Percentiles rank a stretch among this genome's conserved stretches.
phyloP scores from a whole-genome alignment of 1,284 basidiomycete species.

The Puccinia hordei region DNA sequence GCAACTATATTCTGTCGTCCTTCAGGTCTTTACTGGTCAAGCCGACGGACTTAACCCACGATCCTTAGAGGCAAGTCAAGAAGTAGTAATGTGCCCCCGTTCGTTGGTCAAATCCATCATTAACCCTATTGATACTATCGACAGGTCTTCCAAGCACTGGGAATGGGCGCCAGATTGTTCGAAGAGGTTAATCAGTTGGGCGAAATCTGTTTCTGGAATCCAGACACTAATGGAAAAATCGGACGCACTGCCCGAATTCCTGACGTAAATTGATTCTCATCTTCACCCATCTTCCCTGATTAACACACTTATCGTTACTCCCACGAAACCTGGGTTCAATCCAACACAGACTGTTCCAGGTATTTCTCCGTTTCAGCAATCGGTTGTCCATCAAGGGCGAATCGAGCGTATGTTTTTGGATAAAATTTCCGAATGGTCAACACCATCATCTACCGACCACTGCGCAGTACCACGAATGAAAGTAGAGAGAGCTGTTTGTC shows the following conservation, averaged over 20 bases:
- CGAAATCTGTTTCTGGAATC: constrained; percentile 50
- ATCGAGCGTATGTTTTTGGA: constrained; percentile 51
- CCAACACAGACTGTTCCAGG: constrained; percentile 44
- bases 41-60: constrained; percentile 50
- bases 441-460: background rate
- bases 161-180: constrained; percentile 39
- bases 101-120: background rate
- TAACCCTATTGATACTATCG: background rate
- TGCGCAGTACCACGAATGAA: background rate
- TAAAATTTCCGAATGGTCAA: constrained; percentile 49
- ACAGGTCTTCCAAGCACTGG: constrained; percentile 47
- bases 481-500: constrained; percentile 49
- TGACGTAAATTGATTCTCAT: constrained; percentile 19
- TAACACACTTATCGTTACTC: background rate
- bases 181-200: constrained; percentile 37
- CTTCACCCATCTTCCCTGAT: background rate
- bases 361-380: constrained; percentile 45
- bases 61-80: constrained; percentile 39
- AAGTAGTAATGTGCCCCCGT: background rate
- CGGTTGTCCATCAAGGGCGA: constrained; percentile 47
- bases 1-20: background rate
- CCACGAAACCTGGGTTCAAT: background rate
- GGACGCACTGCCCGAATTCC: constrained; percentile 44
- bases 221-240: constrained; percentile 29
- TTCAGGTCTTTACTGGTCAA: constrained; percentile 51